Evolutionary conservation across 768 basidiomycete species (phyloP), one percentile per base, ranked within the genome.

Genomic region (Pleurotus eryngii): DNA sequence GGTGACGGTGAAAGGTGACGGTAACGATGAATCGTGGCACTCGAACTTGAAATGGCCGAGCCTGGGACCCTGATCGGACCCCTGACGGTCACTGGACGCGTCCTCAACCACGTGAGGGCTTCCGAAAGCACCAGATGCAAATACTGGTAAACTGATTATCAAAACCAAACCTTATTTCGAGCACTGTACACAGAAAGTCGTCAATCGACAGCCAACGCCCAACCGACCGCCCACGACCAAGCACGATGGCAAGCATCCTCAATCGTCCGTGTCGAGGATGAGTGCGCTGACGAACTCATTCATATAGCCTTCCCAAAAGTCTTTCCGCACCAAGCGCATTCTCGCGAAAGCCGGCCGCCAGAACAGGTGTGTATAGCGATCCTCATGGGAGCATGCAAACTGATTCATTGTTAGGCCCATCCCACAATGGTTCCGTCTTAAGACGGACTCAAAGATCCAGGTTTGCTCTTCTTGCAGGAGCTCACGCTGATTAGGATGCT

Each of bases 351-450:
- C 93, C 60, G 74, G 81, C 60, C 87, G 93, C 69, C 95, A 97
- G 84, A 99, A 99, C 82, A 85, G 96, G 91, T 94, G 67, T 65
- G 83, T 72, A 57, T 35, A 9, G 30, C 35, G 14, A 27, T 39
- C 24, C 18, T 12, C 12, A 24, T 38, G 8, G 3, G 7, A 7
- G 35, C 6, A 6, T 27, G 22, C 46, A n/a, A 18, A 9, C 3
- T 45, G 12, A 64, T 12, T 55, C 30, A 12, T 53, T 37, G 27
- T 40, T 55, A 94, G 92, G 71, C 97, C 96, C 61, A 98, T 99
- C 60, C 97, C 96, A 63, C 96, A 98, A 70, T 99, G 96, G 96
- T 98, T 97, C 86, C 93, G 95, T 64, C 80, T 95, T 61, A 98
- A 97, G 84, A 85, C 90, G 67, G 96, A 94, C 73, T 90, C 89